Base-by-base conservation (phyloP, 2,329 filamentous ascomycete species). In the Cadophora malorum region DNA sequence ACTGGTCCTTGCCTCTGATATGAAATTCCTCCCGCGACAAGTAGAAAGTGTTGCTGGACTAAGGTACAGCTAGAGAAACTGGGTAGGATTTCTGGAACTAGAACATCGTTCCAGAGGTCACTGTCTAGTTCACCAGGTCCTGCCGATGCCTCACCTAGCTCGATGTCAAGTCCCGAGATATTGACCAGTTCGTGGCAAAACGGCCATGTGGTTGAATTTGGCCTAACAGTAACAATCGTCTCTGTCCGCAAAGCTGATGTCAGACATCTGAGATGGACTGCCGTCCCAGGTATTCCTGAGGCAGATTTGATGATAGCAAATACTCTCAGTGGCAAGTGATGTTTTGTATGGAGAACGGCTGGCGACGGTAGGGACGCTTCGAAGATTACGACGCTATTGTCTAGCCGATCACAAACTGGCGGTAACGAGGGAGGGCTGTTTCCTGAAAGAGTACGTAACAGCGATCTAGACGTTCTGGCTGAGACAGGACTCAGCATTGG, bases 401-500 rank as follows among this genome's bases (percentile, higher is more conserved):
- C 56, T 59, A 45, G 21, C 10, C 56, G 56, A 45, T 41, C 21
- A 5, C 21, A 59, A 1, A 59, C 21, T 16, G 56, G 21, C 28
- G 56, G 10, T 28, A 35, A 59, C 45, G 21, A 38, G 6, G 56
- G 33, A 41, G 56, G 35, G 9, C 56, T 45, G n/a, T 14, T 14
- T 23, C 33, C 12, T 8, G 56, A 59, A 25, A 45, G 19, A 1
- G 56, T 59, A 10, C 56, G 12, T 2, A 59, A 21, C 21, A 59
- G 35, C 19, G 56, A 59, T 59, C 56, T 45, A 45, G 56, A 59
- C 5, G 56, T 59, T 25, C 35, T 45, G n/a, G 21, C n/a, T 25
- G 56, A 59, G 21, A 59, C 35, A 59, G 56, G 56, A 45, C 16
- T 59, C 35, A 59, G 56, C 56, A 59, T 59, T 25, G 56, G 56